Conservation (phyloP, 768 basidiomycete genomes). For the Hygrophoropsis aurantiaca region DNA sequence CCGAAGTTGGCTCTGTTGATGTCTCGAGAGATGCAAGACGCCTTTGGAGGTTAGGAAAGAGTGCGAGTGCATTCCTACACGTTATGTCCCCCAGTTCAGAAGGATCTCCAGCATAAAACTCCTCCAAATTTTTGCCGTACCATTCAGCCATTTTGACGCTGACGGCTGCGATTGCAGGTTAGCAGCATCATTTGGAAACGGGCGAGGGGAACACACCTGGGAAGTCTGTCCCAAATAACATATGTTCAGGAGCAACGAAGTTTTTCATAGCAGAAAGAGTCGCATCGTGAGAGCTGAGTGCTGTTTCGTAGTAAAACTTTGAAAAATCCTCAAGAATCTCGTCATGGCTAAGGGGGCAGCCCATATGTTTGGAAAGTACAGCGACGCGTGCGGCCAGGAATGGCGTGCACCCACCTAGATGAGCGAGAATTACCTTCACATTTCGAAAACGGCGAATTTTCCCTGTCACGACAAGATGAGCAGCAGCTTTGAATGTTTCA, state of each 20-base stretch:
- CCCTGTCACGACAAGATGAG: constrained; percentile 73
- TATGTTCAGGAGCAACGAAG: constrained; percentile 48
- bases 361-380: constrained; percentile 67
- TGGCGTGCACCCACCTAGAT: constrained; percentile 69
- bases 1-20: not conserved
- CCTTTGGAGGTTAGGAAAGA: constrained; percentile 44
- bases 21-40: not conserved
- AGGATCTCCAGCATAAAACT: constrained; percentile 43
- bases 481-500: constrained; percentile 81
- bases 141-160: constrained; percentile 54
- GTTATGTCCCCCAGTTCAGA: constrained; percentile 43
- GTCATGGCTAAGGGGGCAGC: constrained; percentile 57
- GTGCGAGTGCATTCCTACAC: constrained; percentile 47
- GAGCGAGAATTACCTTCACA: constrained; percentile 68
- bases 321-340: constrained; percentile 70
- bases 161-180: constrained; percentile 45
- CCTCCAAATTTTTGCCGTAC: constrained; percentile 57
- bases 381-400: constrained; percentile 71
- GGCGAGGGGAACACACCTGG: constrained; percentile 50
- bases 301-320: constrained; percentile 74
- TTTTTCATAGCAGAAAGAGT: constrained; percentile 50
- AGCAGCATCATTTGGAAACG: not conserved
- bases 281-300: constrained; percentile 56
- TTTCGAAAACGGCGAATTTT: constrained; percentile 61
- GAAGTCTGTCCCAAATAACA: constrained; percentile 77